Conservation (phyloP, 805 yeast species). For the Diddensiella caesifluorescens region DNA sequence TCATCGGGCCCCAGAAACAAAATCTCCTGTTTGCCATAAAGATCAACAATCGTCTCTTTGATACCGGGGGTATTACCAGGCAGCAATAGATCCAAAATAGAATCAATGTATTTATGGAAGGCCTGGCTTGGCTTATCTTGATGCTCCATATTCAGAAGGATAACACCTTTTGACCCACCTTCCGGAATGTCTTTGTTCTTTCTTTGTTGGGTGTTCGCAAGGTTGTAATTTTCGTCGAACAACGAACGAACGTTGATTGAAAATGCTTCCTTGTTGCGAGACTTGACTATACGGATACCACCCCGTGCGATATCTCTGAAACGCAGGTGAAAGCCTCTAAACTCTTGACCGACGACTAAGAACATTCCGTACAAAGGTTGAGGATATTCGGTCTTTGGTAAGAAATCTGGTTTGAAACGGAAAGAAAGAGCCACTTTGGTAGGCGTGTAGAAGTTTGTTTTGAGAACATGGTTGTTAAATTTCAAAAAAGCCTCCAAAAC, state of each 20-base stretch:
- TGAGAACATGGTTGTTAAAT: slow-evolving; percentile 81
- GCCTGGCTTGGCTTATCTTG: slow-evolving; percentile 78
- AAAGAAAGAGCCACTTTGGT: slow-evolving; percentile 94
- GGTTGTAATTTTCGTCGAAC: slow-evolving; percentile 93
- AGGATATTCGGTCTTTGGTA: slow-evolving; percentile 84
- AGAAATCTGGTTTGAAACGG: slow-evolving; percentile 79
- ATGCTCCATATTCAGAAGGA: slow-evolving; percentile 63
- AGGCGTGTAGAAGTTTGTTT: slow-evolving; percentile 90
- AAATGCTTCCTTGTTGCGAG: slow-evolving; percentile 80
- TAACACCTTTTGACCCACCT: slow-evolving; percentile 98
- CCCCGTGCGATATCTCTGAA: slow-evolving; percentile 98
- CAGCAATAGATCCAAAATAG: slow-evolving; percentile 79
- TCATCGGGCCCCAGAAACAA: slow-evolving; percentile 99
- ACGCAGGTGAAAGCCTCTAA: slow-evolving; percentile 95
- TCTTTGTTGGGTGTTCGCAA: slow-evolving; percentile 93
- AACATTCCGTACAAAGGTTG: slow-evolving; percentile 93
- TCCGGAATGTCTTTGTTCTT: slow-evolving; percentile 98
- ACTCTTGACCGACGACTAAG: slow-evolving; percentile 91
- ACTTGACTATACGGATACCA: slow-evolving; percentile 91
- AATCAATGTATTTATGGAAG: slow-evolving; percentile 87
- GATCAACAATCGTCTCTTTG: slow-evolving; percentile 79
- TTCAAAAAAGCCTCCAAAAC: slow-evolving; percentile 77
- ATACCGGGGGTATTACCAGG: slow-evolving; percentile 66
- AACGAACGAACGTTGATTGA: slow-evolving; percentile 77
- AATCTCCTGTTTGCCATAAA: slow-evolving; percentile 80